These are phyloP conservation scores for Kitagawia praeruptora DNA, from an alignment of 129 eudicot species.

Conservation along the genomic window DNA sequence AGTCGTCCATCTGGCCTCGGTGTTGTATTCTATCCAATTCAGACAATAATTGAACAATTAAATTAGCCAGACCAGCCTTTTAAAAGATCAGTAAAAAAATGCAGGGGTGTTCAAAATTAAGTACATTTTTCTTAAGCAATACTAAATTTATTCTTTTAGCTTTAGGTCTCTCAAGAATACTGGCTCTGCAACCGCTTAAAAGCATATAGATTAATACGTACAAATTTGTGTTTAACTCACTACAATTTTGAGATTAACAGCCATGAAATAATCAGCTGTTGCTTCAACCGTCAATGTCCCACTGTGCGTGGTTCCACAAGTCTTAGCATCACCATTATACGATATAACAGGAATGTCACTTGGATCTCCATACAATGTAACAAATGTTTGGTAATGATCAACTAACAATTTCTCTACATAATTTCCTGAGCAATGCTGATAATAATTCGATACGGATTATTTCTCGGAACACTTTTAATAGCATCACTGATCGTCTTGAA, in stretches of 20 bases:
- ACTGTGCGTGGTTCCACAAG: slow-evolving; percentile 30
- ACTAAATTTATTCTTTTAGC: too few species aligned
- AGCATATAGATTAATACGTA: too few species aligned
- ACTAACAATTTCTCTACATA: slow-evolving; percentile 31
- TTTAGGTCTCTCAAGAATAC: too few species aligned
- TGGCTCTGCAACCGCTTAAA: too few species aligned
- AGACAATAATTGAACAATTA: background rate
- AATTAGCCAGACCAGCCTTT: too few species aligned
- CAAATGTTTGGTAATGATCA: slow-evolving; percentile 16
- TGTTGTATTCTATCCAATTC: slow-evolving; percentile 13
- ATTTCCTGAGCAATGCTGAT: slow-evolving; percentile 27
- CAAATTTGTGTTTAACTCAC: slow-evolving; percentile 4
- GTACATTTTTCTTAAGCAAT: too few species aligned
- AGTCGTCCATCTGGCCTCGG: slow-evolving; percentile 1
- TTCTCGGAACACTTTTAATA: slow-evolving; percentile 14
- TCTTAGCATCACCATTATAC: slow-evolving; percentile 25
- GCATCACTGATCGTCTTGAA: slow-evolving; percentile 36
- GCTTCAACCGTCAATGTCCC: slow-evolving; percentile 23
- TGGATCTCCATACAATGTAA: slow-evolving; percentile 38
- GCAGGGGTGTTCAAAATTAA: too few species aligned
- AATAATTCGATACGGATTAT: slow-evolving; percentile 19
- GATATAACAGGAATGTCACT: slow-evolving; percentile 16
- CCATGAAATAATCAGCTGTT: slow-evolving; percentile 26
- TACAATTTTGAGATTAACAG: slow-evolving; percentile 21
- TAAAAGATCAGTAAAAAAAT: too few species aligned